Evolutionary conservation across 164 flowering plant species (phyloP), one percentile per base, ranked within the genome.

Genomic region (Dillenia turbinata): DNA sequence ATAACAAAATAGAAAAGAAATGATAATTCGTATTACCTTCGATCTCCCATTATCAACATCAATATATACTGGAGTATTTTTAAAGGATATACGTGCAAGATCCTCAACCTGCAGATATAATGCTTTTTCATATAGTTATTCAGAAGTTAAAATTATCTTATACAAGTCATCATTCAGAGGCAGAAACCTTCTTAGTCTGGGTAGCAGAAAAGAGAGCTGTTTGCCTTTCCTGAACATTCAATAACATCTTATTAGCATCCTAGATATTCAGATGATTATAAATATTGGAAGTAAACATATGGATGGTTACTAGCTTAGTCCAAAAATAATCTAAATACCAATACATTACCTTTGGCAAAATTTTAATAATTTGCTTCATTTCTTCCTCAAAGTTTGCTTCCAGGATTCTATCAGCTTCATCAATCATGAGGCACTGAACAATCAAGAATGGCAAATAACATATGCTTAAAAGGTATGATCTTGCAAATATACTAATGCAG

Each of bases 171-270:
- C 12, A 46, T 58, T 44, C 51, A 63, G 16, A 52, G 26, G 4
- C 47, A 57, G 75, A 51, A 56, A 94, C 98, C 97, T 95, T 85
- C 64, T 84, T 84, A 6, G 96, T 92, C 73, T 91, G 99, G 44
- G 99, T 94, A 60, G 99, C 99, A 58, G 99, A 91, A 65, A 94
- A 91, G 44, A 94, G 84, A 67, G 96, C 97, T 15, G 99, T 95
- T 69, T 91, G 96, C 77, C 99, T 81, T 53, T 64, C 75, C 96
- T 91, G 90, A 74, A 79, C 26, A 67, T 52, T 26, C 54, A 16
- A 45, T 15, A 67, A 44, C 47, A 73, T 49, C 15, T 52, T 53
- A 54, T 63, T 79, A 53, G 69, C 71, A 49, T 12, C 22, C 56
- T 47, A 60, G 24, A 49, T 1, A 49, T 13, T 54, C 46, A 43